phyloP scores from a whole-genome alignment of 306 rosid species.

The Prunus mongolica region DNA sequence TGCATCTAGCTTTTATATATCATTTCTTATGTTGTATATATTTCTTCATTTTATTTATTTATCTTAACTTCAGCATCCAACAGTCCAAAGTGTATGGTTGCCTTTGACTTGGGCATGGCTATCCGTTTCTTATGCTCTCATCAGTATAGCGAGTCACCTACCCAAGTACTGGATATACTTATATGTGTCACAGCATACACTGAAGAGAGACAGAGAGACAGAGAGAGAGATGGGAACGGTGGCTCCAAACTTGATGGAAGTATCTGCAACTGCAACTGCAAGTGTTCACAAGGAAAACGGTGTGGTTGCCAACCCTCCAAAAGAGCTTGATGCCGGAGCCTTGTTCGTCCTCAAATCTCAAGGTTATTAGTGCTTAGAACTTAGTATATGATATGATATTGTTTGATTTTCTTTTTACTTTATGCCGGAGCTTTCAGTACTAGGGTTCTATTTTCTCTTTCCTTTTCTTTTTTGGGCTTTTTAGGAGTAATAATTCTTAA shows the following conservation, averaged over 20 bases:
- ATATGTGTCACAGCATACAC: too few species aligned
- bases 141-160: background rate
- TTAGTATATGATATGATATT: too few species aligned
- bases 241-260: slow-evolving; percentile 32
- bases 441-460: too few species aligned
- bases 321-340: slow-evolving; percentile 73
- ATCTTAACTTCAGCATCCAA: too few species aligned
- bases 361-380: slow-evolving; percentile 40
- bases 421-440: too few species aligned
- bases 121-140: background rate
- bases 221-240: slow-evolving; percentile 29
- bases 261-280: background rate
- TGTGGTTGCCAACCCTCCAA: slow-evolving; percentile 9
- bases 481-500: too few species aligned
- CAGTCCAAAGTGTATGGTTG: too few species aligned
- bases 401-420: too few species aligned
- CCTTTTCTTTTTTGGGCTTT: too few species aligned
- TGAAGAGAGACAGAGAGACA: background rate
- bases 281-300: slow-evolving; percentile 40
- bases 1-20: too few species aligned
- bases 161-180: background rate
- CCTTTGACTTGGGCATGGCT: background rate
- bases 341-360: slow-evolving; percentile 67
- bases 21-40: too few species aligned
- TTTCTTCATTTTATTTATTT: too few species aligned